phyloP scores from a whole-genome alignment of 208 protist species.

The Wallacemonas sp. region DNA sequence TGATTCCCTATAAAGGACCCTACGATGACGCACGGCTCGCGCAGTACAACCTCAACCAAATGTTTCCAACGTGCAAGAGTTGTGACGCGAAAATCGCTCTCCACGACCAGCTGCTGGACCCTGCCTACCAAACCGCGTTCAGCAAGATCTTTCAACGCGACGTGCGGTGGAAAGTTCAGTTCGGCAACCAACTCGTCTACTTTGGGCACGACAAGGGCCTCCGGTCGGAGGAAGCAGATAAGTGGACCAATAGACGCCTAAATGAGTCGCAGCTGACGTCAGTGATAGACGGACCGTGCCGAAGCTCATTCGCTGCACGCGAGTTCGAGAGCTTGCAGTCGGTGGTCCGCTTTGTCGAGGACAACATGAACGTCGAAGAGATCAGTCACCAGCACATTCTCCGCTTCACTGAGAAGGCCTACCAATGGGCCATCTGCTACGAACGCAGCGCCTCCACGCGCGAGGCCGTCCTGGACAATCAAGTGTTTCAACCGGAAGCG shows the following conservation, averaged over 20 bases:
- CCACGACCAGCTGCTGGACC: not conserved
- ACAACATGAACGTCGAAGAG: not conserved
- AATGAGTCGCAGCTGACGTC: not conserved
- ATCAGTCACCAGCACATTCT: constrained; percentile 1
- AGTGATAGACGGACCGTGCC: not conserved
- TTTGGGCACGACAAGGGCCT: not conserved
- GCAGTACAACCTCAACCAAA: not conserved
- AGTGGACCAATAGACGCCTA: not conserved
- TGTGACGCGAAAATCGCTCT: not conserved
- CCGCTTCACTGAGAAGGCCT: not conserved
- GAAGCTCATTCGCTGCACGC: constrained; percentile 1
- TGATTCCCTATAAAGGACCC: not conserved
- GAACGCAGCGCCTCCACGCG: not conserved
- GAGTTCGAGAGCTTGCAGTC: not conserved
- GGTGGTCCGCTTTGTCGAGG: not conserved
- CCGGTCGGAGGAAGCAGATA: not conserved
- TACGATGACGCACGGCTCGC: not conserved
- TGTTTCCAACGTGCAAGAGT: not conserved
- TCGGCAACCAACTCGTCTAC: constrained; percentile 9
- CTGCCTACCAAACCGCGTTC: not conserved
- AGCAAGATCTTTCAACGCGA: not conserved
- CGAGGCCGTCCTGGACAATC: not conserved
- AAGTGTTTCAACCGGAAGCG: not conserved
- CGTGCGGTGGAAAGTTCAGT: constrained; percentile 2
- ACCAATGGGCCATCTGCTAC: not conserved